Evolutionary conservation across 768 basidiomycete genomes (phyloP), one percentile per base, ranked within the genome.

Genomic region (Austroboletus festivus): DNA sequence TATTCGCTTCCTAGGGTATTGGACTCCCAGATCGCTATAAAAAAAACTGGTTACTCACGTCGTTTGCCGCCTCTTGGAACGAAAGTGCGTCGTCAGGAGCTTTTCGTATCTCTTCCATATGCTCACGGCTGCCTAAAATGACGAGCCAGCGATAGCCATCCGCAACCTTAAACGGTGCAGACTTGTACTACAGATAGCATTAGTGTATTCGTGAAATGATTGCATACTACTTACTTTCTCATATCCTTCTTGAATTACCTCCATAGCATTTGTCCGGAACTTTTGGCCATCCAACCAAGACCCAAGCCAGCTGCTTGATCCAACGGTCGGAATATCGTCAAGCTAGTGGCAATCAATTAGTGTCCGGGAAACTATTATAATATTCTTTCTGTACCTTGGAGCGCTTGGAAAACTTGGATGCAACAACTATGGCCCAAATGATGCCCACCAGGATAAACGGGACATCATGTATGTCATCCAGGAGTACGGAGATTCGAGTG

Each of bases 51-150:
- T 13, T 4, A 15, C 7, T 10, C 15, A 33, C 31, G 4, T 33
- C 31, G 12, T 15, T 13, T 33, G 9, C 31, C 31, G 13, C 31
- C 15, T 33, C 31, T 8, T 7, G 5, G 13, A 33, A 33, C 12
- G 31, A 33, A 10, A 33, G 13, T 8, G 3, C 12, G 26, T 70
- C 69, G 16, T 73, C 72, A 0, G 74, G 63, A 10, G 72, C 71
- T 40, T 66, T 73, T 10, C 65, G 59, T 15, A 78, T 31, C 23
- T 79, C 76, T 8, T 76, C 69, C 34, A 75, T 55, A 9, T 68
- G 50, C 22, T 59, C 50, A 1, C 52, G 57, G 12, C 64, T 62
- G 19, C 58, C 62, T 1, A 72, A 50, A 13, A 79, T 46, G 24
- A 78, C 68, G 0, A 67, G 48, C 77, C 78, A 80, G 37, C 61